Percentiles rank a stretch among this genome's conserved stretches.
Evolutionary conservation across 176 grass and related monocot genomes (phyloP).

Genomic region (Eremochloa ophiuroides): DNA sequence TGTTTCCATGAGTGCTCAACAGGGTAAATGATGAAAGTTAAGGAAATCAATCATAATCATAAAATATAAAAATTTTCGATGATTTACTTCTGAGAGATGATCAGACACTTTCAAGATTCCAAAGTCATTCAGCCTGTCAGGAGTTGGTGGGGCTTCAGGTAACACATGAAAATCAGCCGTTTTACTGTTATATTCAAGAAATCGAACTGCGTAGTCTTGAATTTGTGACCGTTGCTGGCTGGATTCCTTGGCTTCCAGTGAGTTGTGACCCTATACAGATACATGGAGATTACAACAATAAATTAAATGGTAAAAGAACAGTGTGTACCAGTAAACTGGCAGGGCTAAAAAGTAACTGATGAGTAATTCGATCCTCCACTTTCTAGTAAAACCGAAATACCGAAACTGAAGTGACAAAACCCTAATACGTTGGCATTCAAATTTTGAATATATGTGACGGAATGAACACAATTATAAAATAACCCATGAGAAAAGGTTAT

Average conservation of each 20-base stretch:
- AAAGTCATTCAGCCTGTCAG: slow-evolving; percentile 68
- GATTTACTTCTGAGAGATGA: slow-evolving; percentile 68
- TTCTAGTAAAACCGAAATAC: background rate
- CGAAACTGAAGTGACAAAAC: background rate
- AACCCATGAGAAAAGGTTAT: background rate
- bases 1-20: slow-evolving; percentile 8
- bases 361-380: background rate
- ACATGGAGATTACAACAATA: slow-evolving; percentile 24
- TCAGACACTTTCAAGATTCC: slow-evolving; percentile 72
- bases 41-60: slow-evolving; percentile 18
- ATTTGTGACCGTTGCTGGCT: slow-evolving; percentile 27
- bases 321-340: background rate
- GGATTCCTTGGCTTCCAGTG: slow-evolving; percentile 19
- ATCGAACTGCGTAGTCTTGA: slow-evolving; percentile 78
- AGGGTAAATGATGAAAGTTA: slow-evolving; percentile 5
- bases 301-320: slow-evolving; percentile 10
- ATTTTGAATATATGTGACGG: background rate
- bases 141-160: slow-evolving; percentile 75
- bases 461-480: background rate
- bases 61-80: slow-evolving; percentile 2
- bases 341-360: background rate
- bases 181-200: slow-evolving; percentile 67
- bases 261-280: slow-evolving; percentile 28
- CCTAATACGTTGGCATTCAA: slow-evolving; percentile 7
- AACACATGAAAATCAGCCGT: slow-evolving; percentile 34